Conservation (phyloP, 108 stramenopile species). For the Skeletonema marinoi region DNA sequence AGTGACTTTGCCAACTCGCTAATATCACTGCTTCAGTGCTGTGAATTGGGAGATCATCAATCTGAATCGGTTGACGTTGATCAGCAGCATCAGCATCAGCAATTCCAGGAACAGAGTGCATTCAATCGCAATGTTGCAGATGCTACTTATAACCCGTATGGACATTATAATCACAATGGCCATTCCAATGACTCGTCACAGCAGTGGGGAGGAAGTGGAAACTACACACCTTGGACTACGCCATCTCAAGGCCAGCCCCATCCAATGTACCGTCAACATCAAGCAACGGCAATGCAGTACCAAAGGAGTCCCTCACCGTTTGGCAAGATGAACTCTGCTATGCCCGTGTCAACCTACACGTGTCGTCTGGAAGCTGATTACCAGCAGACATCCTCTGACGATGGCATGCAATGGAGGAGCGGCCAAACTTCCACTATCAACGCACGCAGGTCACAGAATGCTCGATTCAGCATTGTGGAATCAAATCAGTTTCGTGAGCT, state of each 20-base stretch:
- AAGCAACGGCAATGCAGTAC: constrained; percentile 3
- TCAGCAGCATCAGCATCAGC: not conserved
- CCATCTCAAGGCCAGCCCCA: constrained; percentile 17
- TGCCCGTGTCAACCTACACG: constrained; percentile 45
- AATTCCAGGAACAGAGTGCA: constrained; percentile 1
- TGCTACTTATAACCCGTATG: not conserved
- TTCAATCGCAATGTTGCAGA: not conserved
- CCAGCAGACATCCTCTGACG: constrained; percentile 6
- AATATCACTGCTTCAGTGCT: constrained; percentile 44
- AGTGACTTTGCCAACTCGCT: constrained; percentile 50
- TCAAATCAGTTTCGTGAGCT: constrained; percentile 59
- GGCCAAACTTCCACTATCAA: constrained; percentile 1
- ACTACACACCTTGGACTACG: constrained; percentile 10
- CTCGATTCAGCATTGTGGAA: constrained; percentile 55
- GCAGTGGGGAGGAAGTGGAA: not conserved
- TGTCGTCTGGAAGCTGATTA: constrained; percentile 44
- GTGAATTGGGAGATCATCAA: constrained; percentile 34
- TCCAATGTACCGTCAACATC: constrained; percentile 1
- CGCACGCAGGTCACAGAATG: constrained; percentile 5
- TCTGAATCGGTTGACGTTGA: not conserved
- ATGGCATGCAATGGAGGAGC: constrained; percentile 23
- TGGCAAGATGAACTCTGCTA: constrained; percentile 6
- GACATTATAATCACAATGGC: not conserved
- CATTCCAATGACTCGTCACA: constrained; percentile 2
- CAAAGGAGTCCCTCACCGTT: constrained; percentile 32